Evolutionary conservation across 2,329 filamentous ascomycete species (phyloP).

Genomic region (Neofusicoccum laricinum): DNA sequence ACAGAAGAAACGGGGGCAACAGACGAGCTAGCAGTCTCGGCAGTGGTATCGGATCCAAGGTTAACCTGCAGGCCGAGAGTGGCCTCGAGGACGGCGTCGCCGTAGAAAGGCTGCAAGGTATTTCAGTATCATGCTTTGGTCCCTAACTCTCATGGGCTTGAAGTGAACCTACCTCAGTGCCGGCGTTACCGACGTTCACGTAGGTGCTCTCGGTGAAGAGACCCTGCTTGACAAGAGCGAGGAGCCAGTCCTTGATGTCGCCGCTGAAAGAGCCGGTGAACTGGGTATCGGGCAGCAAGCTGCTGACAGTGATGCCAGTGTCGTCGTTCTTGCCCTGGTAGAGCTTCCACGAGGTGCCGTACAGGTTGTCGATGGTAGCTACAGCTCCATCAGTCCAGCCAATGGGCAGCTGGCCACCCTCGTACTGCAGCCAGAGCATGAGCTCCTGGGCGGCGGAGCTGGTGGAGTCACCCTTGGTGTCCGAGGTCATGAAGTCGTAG

Average conservation of each 20-base stretch:
- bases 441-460: constrained; percentile 39
- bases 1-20: constrained; percentile 5
- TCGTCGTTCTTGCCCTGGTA: constrained; percentile 43
- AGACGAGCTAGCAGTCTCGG: constrained; percentile 3
- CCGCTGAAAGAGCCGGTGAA: constrained; percentile 39
- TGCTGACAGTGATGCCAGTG: constrained; percentile 44
- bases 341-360: constrained; percentile 35
- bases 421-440: constrained; percentile 46
- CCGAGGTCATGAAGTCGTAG: constrained; percentile 46
- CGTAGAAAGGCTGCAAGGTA: constrained; percentile 21
- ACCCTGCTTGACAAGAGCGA: constrained; percentile 33
- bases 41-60: constrained; percentile 1
- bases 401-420: constrained; percentile 44
- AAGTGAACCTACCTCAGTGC: constrained; percentile 20
- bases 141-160: no score
- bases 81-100: constrained; percentile 23
- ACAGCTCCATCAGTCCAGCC: constrained; percentile 36
- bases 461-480: constrained; percentile 43
- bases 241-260: constrained; percentile 44
- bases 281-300: constrained; percentile 37
- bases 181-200: constrained; percentile 45
- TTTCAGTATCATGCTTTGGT: no score
- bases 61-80: constrained; percentile 23
- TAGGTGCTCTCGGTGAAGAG: constrained; percentile 37
- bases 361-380: constrained; percentile 25